Conservation (phyloP, 805 yeast genomes). For the Schwanniomyces polymorphus region DNA sequence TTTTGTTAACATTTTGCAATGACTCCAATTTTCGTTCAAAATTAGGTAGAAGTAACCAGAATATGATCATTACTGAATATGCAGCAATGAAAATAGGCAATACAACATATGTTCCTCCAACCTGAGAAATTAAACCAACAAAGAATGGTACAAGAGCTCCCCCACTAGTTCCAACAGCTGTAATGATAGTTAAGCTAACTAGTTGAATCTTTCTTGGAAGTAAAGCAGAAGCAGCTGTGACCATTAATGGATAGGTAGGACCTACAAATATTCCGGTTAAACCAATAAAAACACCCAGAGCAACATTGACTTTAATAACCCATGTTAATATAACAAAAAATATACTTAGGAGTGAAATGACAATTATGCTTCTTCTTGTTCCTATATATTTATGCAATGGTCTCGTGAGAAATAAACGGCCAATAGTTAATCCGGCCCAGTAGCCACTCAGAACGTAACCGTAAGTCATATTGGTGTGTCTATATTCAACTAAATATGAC, state of each 20-base stretch:
- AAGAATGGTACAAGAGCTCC: conserved; percentile 56
- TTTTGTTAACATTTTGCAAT: background rate
- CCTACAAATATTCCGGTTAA: conserved; percentile 63
- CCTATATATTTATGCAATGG: conserved; percentile 38
- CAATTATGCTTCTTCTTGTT: conserved; percentile 42
- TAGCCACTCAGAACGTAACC: conserved; percentile 69
- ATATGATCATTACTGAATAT: conserved; percentile 27
- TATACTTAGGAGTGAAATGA: conserved; percentile 33
- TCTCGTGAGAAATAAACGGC: conserved; percentile 53
- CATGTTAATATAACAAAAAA: conserved; percentile 44
- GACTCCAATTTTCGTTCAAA: conserved; percentile 12
- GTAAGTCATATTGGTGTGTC: conserved; percentile 48
- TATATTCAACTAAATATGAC: conserved; percentile 57
- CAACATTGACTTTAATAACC: conserved; percentile 45
- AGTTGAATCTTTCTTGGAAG: conserved; percentile 53
- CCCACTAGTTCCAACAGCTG: conserved; percentile 58
- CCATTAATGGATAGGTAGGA: conserved; percentile 58
- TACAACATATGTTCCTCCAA: conserved; percentile 46
- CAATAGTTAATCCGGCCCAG: conserved; percentile 70
- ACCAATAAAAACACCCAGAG: conserved; percentile 48
- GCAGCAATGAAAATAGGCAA: conserved; percentile 47
- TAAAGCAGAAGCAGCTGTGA: conserved; percentile 42
- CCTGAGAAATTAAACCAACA: conserved; percentile 51
- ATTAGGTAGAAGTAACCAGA: conserved; percentile 45
- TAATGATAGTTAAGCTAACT: conserved; percentile 48